Base-by-base conservation (phyloP, 2,329 filamentous ascomycete genomes). In the Penicillium concentricum region DNA sequence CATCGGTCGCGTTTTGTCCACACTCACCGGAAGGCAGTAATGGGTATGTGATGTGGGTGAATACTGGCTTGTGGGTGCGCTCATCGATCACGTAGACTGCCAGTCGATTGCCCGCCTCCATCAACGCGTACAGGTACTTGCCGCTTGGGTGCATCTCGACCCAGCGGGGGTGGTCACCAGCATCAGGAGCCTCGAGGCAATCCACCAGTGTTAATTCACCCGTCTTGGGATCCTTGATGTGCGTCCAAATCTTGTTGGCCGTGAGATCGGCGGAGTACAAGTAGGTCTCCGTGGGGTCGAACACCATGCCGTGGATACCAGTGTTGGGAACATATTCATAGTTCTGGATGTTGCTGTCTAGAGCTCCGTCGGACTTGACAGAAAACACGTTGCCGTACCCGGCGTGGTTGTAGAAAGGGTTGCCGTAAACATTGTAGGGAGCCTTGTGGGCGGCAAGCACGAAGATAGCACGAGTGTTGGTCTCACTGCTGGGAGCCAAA, bases 401-500 rank as follows among this genome's bases (percentile, higher is more conserved):
- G 37, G 91, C 91, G 71, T 92, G 83, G 59, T 90, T 85, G 80
- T 96, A 96, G 76, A 96, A 96, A 9, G 91, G 91, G 74, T 94
- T 94, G 73, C 89, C 90, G 76, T 96, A 96, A 60, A 96, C 89
- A 66, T 84, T 85, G 74, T 91, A 90, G 0, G 91, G 91, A 1
- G 90, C 82, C 67, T 90, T 84, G 65, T 87, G 83, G 22, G 90
- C 89, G 30, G 91, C 88, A 49, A 96, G 85, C 56, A 93, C 83
- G 79, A 96, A 96, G 74, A 96, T 96, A 67, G 91, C 91, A 60
- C 91, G 86, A 5, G 91, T 96, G 75, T 92, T 92, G 58, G 90
- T 91, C 51, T 87, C 83, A 58, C 83, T 73, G 61, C 84, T 84
- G 64, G 85, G 81, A 49, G 91, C 90, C 66, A 82, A 81, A 58